A percentile compares a stretch with the other conserved stretches of the same genome.
Evolutionary conservation across 495 filamentous ascomycete genomes (phyloP).

Genomic region (Letharia columbiana): DNA sequence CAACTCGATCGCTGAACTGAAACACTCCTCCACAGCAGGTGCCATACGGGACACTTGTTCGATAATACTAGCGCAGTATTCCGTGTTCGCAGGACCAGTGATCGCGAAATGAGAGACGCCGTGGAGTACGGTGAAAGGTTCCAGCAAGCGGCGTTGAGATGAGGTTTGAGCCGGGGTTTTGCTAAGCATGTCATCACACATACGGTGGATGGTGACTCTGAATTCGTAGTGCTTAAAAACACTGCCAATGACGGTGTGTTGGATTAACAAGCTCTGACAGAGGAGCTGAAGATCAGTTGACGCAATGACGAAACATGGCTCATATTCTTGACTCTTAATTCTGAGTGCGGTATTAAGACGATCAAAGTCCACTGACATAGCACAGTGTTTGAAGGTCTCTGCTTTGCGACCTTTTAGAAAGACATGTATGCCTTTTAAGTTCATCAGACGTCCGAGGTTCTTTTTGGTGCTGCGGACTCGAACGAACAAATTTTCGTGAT

Average conservation of each 20-base stretch:
- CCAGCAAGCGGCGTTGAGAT: not conserved
- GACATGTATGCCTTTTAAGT: not conserved
- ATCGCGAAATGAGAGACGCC: not conserved
- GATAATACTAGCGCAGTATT: not conserved
- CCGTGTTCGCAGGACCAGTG: not conserved
- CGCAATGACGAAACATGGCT: not conserved
- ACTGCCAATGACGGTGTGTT: not conserved
- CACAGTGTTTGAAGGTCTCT: not conserved
- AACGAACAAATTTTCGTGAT: not conserved
- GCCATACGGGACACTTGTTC: not conserved
- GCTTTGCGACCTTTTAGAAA: not conserved
- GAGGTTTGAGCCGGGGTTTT: not conserved
- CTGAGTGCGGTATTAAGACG: not conserved
- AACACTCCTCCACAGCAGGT: not conserved
- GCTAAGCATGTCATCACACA: not conserved
- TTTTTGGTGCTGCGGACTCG: not conserved
- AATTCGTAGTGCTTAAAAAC: not conserved
- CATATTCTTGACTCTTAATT: not conserved
- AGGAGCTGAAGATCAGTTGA: not conserved
- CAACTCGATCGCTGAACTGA: not conserved
- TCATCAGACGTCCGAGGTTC: not conserved
- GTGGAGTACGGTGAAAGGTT: not conserved
- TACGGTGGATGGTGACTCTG: not conserved
- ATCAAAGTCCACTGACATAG: not conserved
- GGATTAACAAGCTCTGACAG: not conserved